These are phyloP conservation scores for Fraxinus cuspidata DNA, from an alignment of 257 asterid genomes.

Conservation along the genomic window DNA sequence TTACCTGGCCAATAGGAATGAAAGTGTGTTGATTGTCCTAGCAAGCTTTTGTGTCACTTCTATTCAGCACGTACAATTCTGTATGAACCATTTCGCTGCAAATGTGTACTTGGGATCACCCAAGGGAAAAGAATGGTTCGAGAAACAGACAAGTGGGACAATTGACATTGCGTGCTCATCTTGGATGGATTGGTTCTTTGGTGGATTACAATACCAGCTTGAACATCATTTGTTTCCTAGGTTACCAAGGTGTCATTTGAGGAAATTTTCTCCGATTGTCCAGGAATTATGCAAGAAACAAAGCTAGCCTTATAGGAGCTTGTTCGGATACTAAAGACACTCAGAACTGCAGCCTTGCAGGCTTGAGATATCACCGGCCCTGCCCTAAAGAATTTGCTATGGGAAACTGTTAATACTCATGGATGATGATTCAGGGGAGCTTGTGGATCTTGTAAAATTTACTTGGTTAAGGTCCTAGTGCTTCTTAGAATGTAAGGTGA, in stretches of 20 bases:
- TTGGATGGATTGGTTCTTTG: slow-evolving; percentile 48
- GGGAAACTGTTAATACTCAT: slow-evolving; percentile 50
- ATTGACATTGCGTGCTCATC: slow-evolving; percentile 44
- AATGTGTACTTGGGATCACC: slow-evolving; percentile 45
- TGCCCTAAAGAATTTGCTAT: slow-evolving; percentile 33
- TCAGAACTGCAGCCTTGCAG: slow-evolving; percentile 37
- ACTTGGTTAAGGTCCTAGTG: no score
- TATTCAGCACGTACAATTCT: slow-evolving; percentile 44
- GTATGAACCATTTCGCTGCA: slow-evolving; percentile 47
- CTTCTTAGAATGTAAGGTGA: not conserved
- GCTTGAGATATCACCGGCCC: slow-evolving; percentile 28
- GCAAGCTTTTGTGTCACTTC: slow-evolving; percentile 38
- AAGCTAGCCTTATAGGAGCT: slow-evolving; percentile 35
- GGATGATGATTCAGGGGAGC: slow-evolving; percentile 20
- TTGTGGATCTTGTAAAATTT: no score
- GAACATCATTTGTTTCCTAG: slow-evolving; percentile 40
- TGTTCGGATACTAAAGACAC: slow-evolving; percentile 33
- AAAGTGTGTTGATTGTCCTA: slow-evolving; percentile 36
- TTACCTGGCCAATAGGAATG: slow-evolving; percentile 39
- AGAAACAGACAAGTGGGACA: slow-evolving; percentile 46
- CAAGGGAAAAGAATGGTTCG: slow-evolving; percentile 44
- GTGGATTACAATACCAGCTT: slow-evolving; percentile 38
- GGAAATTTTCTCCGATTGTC: slow-evolving; percentile 33
- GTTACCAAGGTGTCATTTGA: slow-evolving; percentile 37
- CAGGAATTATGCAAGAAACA: slow-evolving; percentile 41